Evolutionary conservation across 2,329 filamentous ascomycete genomes (phyloP).

Genomic region (Aspergillus udagawae): DNA sequence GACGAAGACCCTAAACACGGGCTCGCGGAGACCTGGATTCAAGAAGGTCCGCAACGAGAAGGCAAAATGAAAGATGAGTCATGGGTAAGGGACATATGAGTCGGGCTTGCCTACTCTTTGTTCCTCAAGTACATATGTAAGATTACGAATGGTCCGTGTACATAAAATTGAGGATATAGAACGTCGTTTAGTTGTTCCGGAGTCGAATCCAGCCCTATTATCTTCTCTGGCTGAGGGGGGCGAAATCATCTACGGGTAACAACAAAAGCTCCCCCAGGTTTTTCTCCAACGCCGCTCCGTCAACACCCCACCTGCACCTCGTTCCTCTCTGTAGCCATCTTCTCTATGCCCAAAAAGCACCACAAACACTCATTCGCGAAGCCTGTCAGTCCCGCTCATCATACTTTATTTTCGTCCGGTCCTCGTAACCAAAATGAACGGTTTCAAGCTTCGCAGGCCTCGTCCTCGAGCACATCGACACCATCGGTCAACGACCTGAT

Average conservation of each 20-base stretch:
- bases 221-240: neutral
- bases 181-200: neutral
- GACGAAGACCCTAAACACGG: conserved; percentile 76
- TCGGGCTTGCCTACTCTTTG: neutral
- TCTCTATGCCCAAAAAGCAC: conserved; percentile 47
- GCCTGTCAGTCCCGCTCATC: conserved; percentile 38
- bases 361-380: conserved; percentile 36
- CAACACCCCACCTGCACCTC: conserved; percentile 2
- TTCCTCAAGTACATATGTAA: neutral
- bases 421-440: conserved; percentile 24
- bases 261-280: neutral
- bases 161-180: neutral
- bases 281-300: conserved; percentile 1
- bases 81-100: conserved; percentile 55
- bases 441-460: conserved; percentile 13
- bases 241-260: neutral
- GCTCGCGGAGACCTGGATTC: conserved; percentile 75
- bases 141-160: neutral
- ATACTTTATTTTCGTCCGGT: conserved; percentile 32
- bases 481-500: conserved; percentile 47
- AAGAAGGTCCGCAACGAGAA: conserved; percentile 51
- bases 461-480: conserved; percentile 20
- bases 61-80: conserved; percentile 60
- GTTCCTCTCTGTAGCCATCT: conserved; percentile 7
- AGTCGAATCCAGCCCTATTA: neutral